Evolutionary conservation across 208 protist species (phyloP), one percentile per base, ranked within the genome.

Genomic region (Vickermania ingenoplastis): DNA sequence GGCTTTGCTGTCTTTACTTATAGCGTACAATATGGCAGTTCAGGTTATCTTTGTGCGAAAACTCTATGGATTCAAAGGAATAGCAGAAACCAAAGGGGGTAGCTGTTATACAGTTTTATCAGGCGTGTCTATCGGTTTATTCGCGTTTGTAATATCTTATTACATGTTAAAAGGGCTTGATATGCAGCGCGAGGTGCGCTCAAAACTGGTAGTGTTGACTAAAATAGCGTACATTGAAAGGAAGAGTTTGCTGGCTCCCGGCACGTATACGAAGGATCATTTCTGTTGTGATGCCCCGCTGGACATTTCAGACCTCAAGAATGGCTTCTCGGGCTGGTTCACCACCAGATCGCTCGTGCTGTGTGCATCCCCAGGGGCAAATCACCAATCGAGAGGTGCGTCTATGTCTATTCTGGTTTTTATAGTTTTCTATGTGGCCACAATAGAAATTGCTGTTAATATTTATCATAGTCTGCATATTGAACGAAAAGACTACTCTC

Each of bases 251-350:
- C 69, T 83, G 57, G 74, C 71, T 4, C 86, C 86, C 0, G 87
- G 79, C 57, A 59, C 66, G 24, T 61, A 79, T 45, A 31, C 75
- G 0, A 31, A 61, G 22, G 57, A 79, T 48, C 60, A 72, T 29
- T 89, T 92, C 51, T 65, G 87, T 25, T 57, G 89, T 30, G 79
- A 87, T 11, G 71, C 76, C n/a, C 51, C 51, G 17, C 65, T 92
- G 21, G 64, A 86, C 59, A 31, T 61, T 17, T 54, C 41, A 21
- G 73, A 86, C 49, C 50, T 89, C 2, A 86, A 87, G 45, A 67
- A 59, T 28, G 86, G 86, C 29, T 88, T 92, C 55, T 54, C 66
- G 1, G 86, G 86, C 2, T 92, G 86, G 82, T 89, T 81, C 61
- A 63, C 76, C n/a, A 53, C 78, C 13, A 75, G 86, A n/a, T 88